Evolutionary conservation across 805 yeast species (phyloP).

Genomic region (Kregervanrija delftensis): DNA sequence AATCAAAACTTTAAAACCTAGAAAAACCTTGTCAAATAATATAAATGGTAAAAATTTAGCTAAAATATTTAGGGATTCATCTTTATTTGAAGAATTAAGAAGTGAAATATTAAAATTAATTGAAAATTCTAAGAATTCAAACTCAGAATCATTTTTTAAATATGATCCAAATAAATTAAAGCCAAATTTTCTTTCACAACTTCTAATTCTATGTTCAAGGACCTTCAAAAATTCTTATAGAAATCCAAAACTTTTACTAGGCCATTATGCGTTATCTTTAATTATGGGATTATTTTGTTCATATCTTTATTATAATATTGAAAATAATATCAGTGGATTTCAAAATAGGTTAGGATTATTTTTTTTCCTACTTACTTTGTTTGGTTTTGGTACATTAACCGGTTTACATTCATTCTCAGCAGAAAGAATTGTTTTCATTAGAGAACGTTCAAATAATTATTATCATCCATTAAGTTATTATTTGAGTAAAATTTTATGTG

Average conservation of each 20-base stretch:
- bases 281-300: slow-evolving; percentile 83
- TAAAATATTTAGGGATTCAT: slow-evolving; percentile 26
- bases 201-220: slow-evolving; percentile 70
- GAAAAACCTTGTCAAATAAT: slow-evolving; percentile 1
- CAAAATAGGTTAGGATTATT: slow-evolving; percentile 92
- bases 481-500: slow-evolving; percentile 79
- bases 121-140: not conserved
- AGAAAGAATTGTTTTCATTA: slow-evolving; percentile 82
- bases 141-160: slow-evolving; percentile 19
- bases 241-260: slow-evolving; percentile 80
- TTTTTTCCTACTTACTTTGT: slow-evolving; percentile 82
- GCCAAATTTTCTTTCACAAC: slow-evolving; percentile 60
- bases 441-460: slow-evolving; percentile 93
- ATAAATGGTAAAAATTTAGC: slow-evolving; percentile 11
- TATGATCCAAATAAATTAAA: slow-evolving; percentile 30
- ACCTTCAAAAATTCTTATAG: slow-evolving; percentile 90
- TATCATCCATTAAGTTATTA: slow-evolving; percentile 85
- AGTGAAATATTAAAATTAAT: slow-evolving; percentile 28
- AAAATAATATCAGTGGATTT: slow-evolving; percentile 90
- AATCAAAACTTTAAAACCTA: slow-evolving; percentile 21
- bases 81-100: slow-evolving; percentile 33
- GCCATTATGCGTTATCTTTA: slow-evolving; percentile 75
- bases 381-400: slow-evolving; percentile 91
- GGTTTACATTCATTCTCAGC: slow-evolving; percentile 83
- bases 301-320: slow-evolving; percentile 69